phyloP scores from a whole-genome alignment of 345 rosid genomes.

The Nasturtium officinale region DNA sequence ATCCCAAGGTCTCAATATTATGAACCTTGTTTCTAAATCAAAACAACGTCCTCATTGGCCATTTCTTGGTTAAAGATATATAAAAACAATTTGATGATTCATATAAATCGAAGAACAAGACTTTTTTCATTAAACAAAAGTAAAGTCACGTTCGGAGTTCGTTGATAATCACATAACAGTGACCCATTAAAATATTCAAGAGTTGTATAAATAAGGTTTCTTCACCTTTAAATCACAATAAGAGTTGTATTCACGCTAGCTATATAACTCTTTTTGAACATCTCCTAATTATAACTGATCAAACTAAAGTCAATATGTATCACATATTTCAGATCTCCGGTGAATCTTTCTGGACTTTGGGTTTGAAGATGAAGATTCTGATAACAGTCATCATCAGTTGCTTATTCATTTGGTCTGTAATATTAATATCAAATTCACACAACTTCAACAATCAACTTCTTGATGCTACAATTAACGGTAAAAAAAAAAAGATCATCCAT shows the following conservation, averaged over 20 bases:
- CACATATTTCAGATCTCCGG: constrained; percentile 32
- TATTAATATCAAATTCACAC: constrained; percentile 4
- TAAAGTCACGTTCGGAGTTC: constrained; percentile 34
- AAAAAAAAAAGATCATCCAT: neutral
- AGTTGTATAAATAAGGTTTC: neutral
- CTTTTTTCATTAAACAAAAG: constrained; percentile 24
- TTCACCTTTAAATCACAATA: neutral
- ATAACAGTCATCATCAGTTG: neutral
- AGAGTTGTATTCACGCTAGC: constrained; percentile 22
- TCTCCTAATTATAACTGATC: constrained; percentile 10
- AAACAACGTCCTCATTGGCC: constrained; percentile 12
- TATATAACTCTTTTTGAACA: constrained; percentile 28
- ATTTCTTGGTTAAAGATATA: neutral
- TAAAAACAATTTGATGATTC: constrained; percentile 23
- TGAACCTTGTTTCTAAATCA: neutral
- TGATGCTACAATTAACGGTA: constrained; percentile 25
- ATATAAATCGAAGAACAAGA: constrained; percentile 20
- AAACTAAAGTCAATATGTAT: constrained; percentile 31
- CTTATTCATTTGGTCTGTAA: constrained; percentile 22
- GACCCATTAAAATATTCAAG: constrained; percentile 26
- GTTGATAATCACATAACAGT: constrained; percentile 36
- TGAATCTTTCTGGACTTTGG: constrained; percentile 16
- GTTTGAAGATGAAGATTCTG: constrained; percentile 35
- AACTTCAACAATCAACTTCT: constrained; percentile 33
- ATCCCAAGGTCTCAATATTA: constrained; percentile 8